A percentile compares a stretch with the other conserved stretches of the same genome.
These are phyloP conservation scores for Fusarium clavum DNA, from an alignment of 2,329 filamentous ascomycete genomes.

Conservation along the genomic window DNA sequence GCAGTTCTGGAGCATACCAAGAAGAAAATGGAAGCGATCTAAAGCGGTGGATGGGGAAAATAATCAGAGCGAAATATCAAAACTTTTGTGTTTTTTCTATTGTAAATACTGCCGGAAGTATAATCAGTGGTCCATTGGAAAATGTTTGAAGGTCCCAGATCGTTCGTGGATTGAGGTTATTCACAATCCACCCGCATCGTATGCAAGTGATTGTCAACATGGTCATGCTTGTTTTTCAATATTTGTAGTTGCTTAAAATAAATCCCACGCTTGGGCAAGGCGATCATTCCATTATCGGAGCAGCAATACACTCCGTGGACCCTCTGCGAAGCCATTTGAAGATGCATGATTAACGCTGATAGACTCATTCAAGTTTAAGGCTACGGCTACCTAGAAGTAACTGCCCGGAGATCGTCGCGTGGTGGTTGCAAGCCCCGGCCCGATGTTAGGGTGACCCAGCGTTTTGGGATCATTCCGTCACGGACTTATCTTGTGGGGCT, in stretches of 20 bases:
- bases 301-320: not conserved
- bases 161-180: not conserved
- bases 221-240: not conserved
- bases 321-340: not conserved
- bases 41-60: not conserved
- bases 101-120: not conserved
- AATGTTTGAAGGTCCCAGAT: not conserved
- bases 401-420: slow-evolving; percentile 15
- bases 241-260: not conserved
- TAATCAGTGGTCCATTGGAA: not conserved
- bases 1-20: slow-evolving; percentile 67
- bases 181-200: not conserved
- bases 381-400: not conserved
- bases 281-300: too few species aligned
- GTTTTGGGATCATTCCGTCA: slow-evolving; percentile 36
- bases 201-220: not conserved
- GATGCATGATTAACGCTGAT: not conserved
- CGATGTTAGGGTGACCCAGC: slow-evolving; percentile 41
- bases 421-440: slow-evolving; percentile 42
- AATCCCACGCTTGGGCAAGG: too few species aligned
- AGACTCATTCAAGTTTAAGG: not conserved
- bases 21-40: slow-evolving; percentile 43
- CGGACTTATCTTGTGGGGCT: slow-evolving; percentile 37
- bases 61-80: slow-evolving; percentile 3
- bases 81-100: not conserved